Evolutionary conservation across 306 rosid genomes (phyloP), one percentile per base, ranked within the genome.

Genomic region (Cucurbita maxima): DNA sequence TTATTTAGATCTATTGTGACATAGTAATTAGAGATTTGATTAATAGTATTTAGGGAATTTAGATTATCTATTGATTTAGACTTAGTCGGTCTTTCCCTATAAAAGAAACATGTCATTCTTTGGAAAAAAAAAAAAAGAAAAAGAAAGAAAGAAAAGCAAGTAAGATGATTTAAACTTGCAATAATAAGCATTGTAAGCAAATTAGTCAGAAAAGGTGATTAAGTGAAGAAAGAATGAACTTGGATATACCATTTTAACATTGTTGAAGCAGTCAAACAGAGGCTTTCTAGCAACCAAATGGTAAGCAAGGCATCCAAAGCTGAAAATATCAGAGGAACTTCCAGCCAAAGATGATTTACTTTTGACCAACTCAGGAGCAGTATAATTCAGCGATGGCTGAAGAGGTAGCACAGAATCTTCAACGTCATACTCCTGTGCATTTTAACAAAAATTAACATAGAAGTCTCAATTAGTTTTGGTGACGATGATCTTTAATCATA

Each of bases 281-380:
- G 96, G 86, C 86, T 88, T 95, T 77, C 76, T 92, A 71, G 92
- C 87, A 79, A 95, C 82, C 84, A 91, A 89, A 86, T 87, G 99
- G 85, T 91, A 91, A 72, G 92, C 92, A 80, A 95, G 88, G 77
- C 99, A 95, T 71, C 96, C 99, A 83, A 89, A 88, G 83, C 99
- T 95, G 89, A 95, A 95, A 77, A 91, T 80, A 87, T 95, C 99
- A 78, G 97, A 88, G 56, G 83, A 78, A 50, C 88, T 77, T 76
- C 96, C 92, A 69, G 77, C 84, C 3, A 87, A 79, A 68, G 91
- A 75, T 34, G 63, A 71, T 72, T 78, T 85, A 80, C 84, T 95
- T 78, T 84, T 83, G 75, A 90, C 96, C 83, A 91, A 75, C 84
- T 91, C 99, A 72, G 99, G 99, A 85, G 99, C 99, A 41, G 91